A percentile compares a stretch with the other conserved stretches of the same genome.
Evolutionary conservation across 2,329 filamentous ascomycete genomes (phyloP).

Genomic region (Chaetomium olivaceum): DNA sequence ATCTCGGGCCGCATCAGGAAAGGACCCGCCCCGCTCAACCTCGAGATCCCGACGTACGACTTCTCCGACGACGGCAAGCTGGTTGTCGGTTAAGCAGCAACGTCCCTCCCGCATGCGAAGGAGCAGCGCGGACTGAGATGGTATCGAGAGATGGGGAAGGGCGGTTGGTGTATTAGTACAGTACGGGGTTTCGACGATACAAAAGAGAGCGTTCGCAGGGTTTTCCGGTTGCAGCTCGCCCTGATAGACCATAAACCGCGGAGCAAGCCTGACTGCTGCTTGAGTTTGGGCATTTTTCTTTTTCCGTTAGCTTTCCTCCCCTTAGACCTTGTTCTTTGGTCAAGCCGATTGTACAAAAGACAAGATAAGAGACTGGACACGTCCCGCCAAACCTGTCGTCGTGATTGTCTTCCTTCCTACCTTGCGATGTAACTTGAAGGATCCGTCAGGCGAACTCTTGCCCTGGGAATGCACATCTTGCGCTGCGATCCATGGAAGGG

Average conservation of each 20-base stretch:
- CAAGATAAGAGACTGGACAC: conserved; percentile 7
- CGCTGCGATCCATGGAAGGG: not conserved
- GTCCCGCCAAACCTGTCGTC: not conserved
- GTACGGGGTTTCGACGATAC: conserved; percentile 22
- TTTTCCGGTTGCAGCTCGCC: conserved; percentile 22
- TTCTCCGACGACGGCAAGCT: conserved; percentile 89
- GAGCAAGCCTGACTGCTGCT: conserved; percentile 28
- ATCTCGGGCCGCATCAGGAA: conserved; percentile 98
- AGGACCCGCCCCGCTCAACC: conserved; percentile 94
- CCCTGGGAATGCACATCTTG: not conserved
- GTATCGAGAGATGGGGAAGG: conserved; percentile 2
- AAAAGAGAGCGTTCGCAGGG: conserved; percentile 21
- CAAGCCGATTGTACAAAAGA: conserved; percentile 23
- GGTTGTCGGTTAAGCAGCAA: conserved; percentile 77
- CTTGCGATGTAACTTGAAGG: not conserved
- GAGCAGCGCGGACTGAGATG: conserved; percentile 14
- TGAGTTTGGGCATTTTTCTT: conserved; percentile 20
- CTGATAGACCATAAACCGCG: conserved; percentile 27
- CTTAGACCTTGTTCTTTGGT: conserved; percentile 20
- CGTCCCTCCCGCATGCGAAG: not conserved
- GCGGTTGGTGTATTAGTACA: conserved; percentile 22
- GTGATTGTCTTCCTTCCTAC: not conserved
- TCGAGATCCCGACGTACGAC: conserved; percentile 89
- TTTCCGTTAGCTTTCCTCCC: conserved; percentile 6
- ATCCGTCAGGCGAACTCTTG: not conserved